Evolutionary conservation across 768 basidiomycete genomes (phyloP), one percentile per base, ranked within the genome.

Genomic region (Trametopsis cervina): DNA sequence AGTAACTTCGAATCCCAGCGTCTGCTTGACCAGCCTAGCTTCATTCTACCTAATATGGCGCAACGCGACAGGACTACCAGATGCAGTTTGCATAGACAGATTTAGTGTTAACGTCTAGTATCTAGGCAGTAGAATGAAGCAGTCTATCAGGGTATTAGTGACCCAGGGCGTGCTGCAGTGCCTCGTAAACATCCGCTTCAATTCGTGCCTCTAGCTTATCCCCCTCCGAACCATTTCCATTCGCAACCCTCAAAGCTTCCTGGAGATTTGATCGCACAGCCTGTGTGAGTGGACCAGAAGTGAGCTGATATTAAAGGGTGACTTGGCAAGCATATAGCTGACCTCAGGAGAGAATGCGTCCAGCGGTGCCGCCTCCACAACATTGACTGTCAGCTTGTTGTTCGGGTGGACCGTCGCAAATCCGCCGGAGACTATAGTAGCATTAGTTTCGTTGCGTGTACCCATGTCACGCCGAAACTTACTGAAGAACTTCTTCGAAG

Each of bases 331-430:
- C n/a, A n/a, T n/a, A n/a, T n/a, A n/a, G 15, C 24, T 9, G 63
- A 95, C 95, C 77, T 97, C 96, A 18, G 76, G 58, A 0, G 94
- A 95, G 72, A 97, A 95, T 35, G 82, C 74, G 47, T 94, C 92
- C 33, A 98, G 72, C 18, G 91, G 83, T 49, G 93, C 94, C 51
- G 89, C 96, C 74, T 99, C 96, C 40, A 99, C 84, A 50, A 86
- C 92, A 70, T 98, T 99, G 65, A 99, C 87, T 35, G 96, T 98
- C 52, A 98, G 73, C 56, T 80, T 84, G 78, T 97, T 99, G 71
- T 94, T 92, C 27, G 92, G 91, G 69, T 99, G 96, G 35, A 99
- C 89, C 50, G 89, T 97, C 45, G 96, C 94, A 66, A 99, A 97
- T 46, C 96, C 96, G 49, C 91, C 85, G 46, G 94, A 96, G 26